Percentiles rank a stretch among this genome's conserved stretches.
Evolutionary conservation across 1,139 yeast species (phyloP).

Genomic region (Meyerozyma elateridarum): DNA sequence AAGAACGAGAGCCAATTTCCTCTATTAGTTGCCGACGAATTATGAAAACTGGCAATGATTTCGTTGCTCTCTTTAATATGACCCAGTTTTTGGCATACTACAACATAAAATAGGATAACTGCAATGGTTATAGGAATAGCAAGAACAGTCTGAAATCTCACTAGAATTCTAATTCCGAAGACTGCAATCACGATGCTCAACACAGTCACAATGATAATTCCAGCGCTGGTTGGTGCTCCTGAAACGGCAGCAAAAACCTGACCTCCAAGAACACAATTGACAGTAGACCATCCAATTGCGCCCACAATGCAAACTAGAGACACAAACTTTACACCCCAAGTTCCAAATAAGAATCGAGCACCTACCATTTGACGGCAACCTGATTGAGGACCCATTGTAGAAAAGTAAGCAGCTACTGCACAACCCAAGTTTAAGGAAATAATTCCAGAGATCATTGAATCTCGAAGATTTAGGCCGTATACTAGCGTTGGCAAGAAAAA

Average conservation of each 20-base stretch:
- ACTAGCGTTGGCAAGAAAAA: conserved; percentile 31
- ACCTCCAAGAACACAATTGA: conserved; percentile 37
- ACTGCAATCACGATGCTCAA: conserved; percentile 28
- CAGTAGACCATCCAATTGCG: conserved; percentile 40
- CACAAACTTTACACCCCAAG: conserved; percentile 35
- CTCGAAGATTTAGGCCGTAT: conserved; percentile 25
- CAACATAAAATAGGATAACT: conserved; percentile 19
- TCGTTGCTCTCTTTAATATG: conserved; percentile 14
- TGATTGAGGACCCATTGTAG: conserved; percentile 37
- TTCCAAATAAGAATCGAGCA: conserved; percentile 36
- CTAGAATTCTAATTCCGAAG: conserved; percentile 28
- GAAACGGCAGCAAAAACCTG: conserved; percentile 28
- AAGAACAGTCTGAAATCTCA: conserved; percentile 18
- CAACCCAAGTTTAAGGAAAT: conserved; percentile 32
- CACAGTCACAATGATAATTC: conserved; percentile 28
- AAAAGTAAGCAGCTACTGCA: conserved; percentile 35
- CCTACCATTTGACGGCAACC: conserved; percentile 41
- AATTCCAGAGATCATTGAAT: conserved; percentile 29
- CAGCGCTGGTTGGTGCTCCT: conserved; percentile 22
- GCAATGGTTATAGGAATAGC: conserved; percentile 21
- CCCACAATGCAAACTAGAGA: conserved; percentile 32
- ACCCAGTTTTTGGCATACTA: conserved; percentile 16
- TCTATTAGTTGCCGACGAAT: conserved; percentile 10
- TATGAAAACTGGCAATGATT: conserved; percentile 13
- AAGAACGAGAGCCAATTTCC: conserved; percentile 26